Percentiles rank a stretch among this genome's conserved stretches.
Evolutionary conservation across 2,329 filamentous ascomycete genomes (phyloP).

Genomic region (Mollisia scopiformis): DNA sequence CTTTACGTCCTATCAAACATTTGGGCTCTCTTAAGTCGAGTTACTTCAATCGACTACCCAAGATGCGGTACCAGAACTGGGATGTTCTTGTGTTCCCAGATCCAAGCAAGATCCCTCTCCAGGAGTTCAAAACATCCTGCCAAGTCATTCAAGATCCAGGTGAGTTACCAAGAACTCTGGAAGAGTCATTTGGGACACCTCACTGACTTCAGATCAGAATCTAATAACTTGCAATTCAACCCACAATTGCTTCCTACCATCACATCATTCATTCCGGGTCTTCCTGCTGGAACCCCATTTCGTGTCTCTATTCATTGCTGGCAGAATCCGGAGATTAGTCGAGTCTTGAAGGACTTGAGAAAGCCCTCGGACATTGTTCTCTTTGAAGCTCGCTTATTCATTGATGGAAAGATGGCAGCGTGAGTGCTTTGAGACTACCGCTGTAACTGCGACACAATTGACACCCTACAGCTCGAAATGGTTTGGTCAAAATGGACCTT

Average conservation of each 20-base stretch:
- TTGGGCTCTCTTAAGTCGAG: not conserved
- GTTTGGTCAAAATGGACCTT: conserved; percentile 51
- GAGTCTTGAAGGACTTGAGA: conserved; percentile 56
- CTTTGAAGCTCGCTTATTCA: conserved; percentile 68
- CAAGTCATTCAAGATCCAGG: conserved; percentile 61
- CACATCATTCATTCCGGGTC: conserved; percentile 71
- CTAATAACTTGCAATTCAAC: conserved; percentile 19
- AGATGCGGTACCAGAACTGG: conserved; percentile 86
- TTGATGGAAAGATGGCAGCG: conserved; percentile 69
- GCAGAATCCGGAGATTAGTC: conserved; percentile 62
- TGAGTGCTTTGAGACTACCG: conserved; percentile 40
- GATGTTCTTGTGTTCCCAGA: conserved; percentile 80
- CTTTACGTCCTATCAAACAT: not conserved
- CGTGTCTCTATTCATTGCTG: conserved; percentile 77
- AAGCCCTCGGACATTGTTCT: conserved; percentile 57
- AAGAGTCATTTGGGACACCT: not conserved
- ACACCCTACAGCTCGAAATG: conserved; percentile 43
- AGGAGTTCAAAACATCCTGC: conserved; percentile 82
- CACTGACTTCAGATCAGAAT: conserved; percentile 13
- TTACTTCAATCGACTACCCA: conserved; percentile 3
- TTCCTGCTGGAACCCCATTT: conserved; percentile 61
- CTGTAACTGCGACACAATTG: not conserved
- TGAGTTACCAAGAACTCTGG: conserved; percentile 25
- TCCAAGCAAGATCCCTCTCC: conserved; percentile 67
- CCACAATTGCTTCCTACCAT: conserved; percentile 59